Conservation (phyloP, 1,284 basidiomycete genomes). For the Cystobasidium sp. region DNA sequence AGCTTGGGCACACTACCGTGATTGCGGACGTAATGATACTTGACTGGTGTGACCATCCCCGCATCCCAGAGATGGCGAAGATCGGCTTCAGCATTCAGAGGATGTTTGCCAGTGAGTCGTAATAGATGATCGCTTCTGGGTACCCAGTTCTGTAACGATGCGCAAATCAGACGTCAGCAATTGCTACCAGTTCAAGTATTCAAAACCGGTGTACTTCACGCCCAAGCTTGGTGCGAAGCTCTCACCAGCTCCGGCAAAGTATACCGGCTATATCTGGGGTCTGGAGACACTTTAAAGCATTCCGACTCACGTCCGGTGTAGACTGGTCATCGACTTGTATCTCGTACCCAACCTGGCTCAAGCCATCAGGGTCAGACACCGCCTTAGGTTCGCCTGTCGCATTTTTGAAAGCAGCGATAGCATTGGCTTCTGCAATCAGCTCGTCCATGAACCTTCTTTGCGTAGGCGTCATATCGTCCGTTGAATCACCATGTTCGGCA, state of each 20-base stretch:
- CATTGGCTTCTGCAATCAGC: conserved; percentile 42
- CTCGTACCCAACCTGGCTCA: conserved; percentile 43
- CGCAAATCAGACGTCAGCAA: not conserved
- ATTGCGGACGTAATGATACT: conserved; percentile 47
- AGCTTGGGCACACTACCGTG: conserved; percentile 47
- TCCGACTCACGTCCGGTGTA: conserved; percentile 4
- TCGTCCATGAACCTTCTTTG: conserved; percentile 40
- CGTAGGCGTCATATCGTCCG: conserved; percentile 30
- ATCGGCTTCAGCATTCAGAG: conserved; percentile 46
- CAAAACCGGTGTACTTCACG: too few species aligned
- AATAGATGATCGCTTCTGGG: conserved; percentile 43
- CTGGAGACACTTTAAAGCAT: not conserved
- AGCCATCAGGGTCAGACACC: conserved; percentile 18
- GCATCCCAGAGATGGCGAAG: conserved; percentile 45
- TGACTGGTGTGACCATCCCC: conserved; percentile 46
- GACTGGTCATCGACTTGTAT: conserved; percentile 49
- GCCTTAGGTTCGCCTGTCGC: conserved; percentile 34
- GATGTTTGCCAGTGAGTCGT: conserved; percentile 47
- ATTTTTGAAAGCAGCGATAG: conserved; percentile 37
- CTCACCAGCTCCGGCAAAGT: too few species aligned
- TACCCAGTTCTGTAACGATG: conserved; percentile 46
- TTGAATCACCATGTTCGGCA: conserved; percentile 24
- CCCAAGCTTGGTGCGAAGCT: too few species aligned
- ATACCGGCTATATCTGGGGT: too few species aligned
- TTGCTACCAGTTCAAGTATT: not conserved